phyloP scores from a whole-genome alignment of 352 stramenopile genomes.

The Aphanomyces astaci region DNA sequence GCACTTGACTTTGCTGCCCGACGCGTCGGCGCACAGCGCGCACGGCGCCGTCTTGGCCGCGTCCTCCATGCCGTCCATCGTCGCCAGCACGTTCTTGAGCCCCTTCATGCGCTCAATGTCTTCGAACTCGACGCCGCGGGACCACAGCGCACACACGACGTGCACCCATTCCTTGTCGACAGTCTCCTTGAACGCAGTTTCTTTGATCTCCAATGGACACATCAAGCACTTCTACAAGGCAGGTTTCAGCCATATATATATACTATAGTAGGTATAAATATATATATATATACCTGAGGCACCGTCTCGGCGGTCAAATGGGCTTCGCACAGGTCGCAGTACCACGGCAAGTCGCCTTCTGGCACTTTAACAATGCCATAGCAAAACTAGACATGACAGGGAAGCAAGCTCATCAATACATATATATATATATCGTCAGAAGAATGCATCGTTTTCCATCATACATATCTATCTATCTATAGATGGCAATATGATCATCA shows the following conservation, averaged over 20 bases:
- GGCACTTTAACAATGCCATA: constrained; percentile 77
- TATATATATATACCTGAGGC: constrained; percentile 43
- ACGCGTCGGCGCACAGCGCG: constrained; percentile 49
- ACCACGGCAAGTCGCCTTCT: constrained; percentile 76
- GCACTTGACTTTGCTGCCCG: constrained; percentile 77
- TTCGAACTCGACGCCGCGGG: constrained; percentile 74
- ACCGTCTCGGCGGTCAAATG: constrained; percentile 30
- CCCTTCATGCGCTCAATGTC: constrained; percentile 79
- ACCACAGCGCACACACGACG: constrained; percentile 82
- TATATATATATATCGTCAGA: no score
- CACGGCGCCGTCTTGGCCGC: constrained; percentile 40
- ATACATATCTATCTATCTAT: no score
- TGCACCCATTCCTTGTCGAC: constrained; percentile 72
- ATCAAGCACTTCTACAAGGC: constrained; percentile 56
- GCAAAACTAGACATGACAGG: constrained; percentile 57
- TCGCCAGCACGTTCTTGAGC: constrained; percentile 63
- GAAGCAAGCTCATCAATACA: no score
- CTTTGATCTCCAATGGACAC: constrained; percentile 57
- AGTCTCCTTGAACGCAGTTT: constrained; percentile 79
- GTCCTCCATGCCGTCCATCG: constrained; percentile 47
- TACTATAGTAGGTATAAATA: background rate
- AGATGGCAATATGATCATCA: no score
- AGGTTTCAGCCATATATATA: background rate
- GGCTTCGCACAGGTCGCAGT: constrained; percentile 66
- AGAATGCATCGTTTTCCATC: no score